phyloP scores from a whole-genome alignment of 805 yeast genomes.

The Wickerhamomyces chambardii region DNA sequence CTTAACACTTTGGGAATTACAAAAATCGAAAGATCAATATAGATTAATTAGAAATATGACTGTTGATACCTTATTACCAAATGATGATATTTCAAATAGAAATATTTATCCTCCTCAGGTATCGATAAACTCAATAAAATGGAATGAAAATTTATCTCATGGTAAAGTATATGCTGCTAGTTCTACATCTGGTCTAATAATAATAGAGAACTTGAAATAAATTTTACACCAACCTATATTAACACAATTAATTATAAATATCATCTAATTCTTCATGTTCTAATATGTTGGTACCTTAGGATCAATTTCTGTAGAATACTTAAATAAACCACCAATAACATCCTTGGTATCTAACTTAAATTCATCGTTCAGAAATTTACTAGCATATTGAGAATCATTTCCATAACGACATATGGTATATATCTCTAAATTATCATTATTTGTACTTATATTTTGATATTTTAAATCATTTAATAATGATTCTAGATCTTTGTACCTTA shows the following conservation, averaged over 20 bases:
- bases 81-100: constrained; percentile 16
- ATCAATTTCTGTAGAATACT: constrained; percentile 60
- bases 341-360: constrained; percentile 49
- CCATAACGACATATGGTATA: constrained; percentile 81
- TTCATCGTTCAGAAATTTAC: constrained; percentile 40
- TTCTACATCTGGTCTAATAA: constrained; percentile 38
- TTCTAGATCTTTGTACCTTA: constrained; percentile 18
- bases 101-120: constrained; percentile 41
- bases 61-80: constrained; percentile 17
- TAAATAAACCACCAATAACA: constrained; percentile 67
- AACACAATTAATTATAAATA: no score
- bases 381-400: constrained; percentile 82
- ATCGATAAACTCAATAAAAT: constrained; percentile 37
- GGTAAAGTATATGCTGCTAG: constrained; percentile 48
- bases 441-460: constrained; percentile 16
- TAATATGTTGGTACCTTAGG: constrained; percentile 54
- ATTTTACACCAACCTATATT: no score
- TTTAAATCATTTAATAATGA: constrained; percentile 11
- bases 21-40: constrained; percentile 29
- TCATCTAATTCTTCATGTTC: no score
- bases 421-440: constrained; percentile 31
- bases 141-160: constrained; percentile 41
- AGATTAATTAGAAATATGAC: constrained; percentile 32
- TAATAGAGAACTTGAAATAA: constrained; percentile 35
- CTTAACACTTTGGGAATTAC: constrained; percentile 27